Evolutionary conservation across 1,284 basidiomycete species (phyloP).

Genomic region (Peniophora sp.): DNA sequence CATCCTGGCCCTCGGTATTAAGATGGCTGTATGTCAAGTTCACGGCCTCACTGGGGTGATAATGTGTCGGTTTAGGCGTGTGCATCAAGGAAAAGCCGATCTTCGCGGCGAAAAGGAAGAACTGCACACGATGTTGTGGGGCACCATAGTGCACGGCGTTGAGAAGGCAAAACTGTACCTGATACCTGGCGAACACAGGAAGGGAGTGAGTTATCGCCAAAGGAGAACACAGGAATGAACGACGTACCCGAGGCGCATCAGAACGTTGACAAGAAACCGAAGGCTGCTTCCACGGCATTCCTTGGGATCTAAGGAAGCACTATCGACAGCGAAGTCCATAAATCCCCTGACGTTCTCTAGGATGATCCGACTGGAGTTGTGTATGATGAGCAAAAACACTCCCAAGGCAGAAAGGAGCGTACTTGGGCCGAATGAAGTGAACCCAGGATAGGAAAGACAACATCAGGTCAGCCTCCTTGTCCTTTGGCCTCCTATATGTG

Average conservation of each 20-base stretch:
- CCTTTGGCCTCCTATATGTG: constrained; percentile 28
- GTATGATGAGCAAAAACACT: no score
- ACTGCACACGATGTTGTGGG: constrained; percentile 61
- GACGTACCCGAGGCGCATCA: constrained; percentile 55
- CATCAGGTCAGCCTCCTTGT: constrained; percentile 40
- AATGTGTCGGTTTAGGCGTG: constrained; percentile 64
- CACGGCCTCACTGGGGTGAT: constrained; percentile 11
- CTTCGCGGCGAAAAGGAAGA: constrained; percentile 61
- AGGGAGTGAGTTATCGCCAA: no score
- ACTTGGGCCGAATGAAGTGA: constrained; percentile 46
- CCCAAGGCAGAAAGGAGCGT: no score
- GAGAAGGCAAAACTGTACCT: constrained; percentile 52
- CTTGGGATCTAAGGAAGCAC: constrained; percentile 38
- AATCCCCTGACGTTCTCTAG: constrained; percentile 75
- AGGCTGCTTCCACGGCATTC: constrained; percentile 60
- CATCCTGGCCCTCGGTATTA: no score
- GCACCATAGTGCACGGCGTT: constrained; percentile 70
- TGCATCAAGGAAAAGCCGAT: constrained; percentile 44
- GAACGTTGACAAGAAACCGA: constrained; percentile 49
- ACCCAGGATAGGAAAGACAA: constrained; percentile 54
- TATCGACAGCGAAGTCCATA: constrained; percentile 44
- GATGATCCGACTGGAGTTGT: constrained; percentile 43
- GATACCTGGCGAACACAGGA: no score
- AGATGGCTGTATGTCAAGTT: no score
- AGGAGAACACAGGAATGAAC: no score